Conservation (phyloP, 75 land plant genomes). For the Pinus tabuliformis region DNA sequence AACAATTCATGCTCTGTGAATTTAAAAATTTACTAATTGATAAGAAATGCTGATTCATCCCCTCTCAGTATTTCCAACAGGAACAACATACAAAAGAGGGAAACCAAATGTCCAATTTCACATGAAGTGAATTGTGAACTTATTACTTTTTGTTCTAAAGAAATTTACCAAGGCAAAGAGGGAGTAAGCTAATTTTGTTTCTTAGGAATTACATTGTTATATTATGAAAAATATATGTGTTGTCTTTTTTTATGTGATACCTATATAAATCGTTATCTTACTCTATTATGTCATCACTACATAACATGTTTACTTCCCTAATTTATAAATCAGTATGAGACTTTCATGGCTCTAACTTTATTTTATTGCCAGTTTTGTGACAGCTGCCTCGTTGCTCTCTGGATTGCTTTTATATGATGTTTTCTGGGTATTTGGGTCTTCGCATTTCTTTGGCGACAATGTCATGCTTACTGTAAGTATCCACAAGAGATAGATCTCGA, state of each 20-base stretch:
- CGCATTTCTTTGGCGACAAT: constrained; percentile 54
- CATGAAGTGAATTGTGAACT: no score
- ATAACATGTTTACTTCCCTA: neutral
- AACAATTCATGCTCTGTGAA: no score
- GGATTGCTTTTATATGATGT: constrained; percentile 58
- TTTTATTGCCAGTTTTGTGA: constrained; percentile 31
- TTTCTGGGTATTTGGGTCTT: constrained; percentile 59
- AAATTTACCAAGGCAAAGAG: no score
- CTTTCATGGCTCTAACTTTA: constrained; percentile 1
- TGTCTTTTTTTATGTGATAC: neutral
- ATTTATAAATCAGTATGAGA: neutral
- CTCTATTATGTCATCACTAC: neutral
- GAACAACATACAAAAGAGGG: no score
- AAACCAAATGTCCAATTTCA: no score
- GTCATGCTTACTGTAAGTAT: constrained; percentile 52
- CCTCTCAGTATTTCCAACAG: no score
- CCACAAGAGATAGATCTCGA: neutral
- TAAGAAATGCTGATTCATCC: no score
- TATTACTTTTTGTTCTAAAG: no score
- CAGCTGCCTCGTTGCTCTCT: constrained; percentile 48
- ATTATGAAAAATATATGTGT: neutral
- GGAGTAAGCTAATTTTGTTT: neutral
- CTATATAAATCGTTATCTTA: neutral
- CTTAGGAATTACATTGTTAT: neutral
- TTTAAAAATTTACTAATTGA: no score